Base-by-base conservation (phyloP, 192 early-diverging fungal species). In the Phycomyces nitens region DNA sequence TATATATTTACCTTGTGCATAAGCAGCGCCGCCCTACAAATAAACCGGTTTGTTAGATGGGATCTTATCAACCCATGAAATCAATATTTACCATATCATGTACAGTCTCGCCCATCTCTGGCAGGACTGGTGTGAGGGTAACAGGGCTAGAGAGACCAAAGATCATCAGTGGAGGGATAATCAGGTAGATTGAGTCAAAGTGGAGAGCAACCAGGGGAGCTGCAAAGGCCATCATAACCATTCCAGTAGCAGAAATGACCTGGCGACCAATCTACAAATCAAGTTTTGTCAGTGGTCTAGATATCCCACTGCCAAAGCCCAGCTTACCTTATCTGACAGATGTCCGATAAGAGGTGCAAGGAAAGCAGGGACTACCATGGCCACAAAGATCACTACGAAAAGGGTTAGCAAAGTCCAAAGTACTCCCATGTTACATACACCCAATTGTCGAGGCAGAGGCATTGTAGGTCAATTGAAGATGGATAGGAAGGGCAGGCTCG, bases 331-430 rank as follows among this genome's bases (percentile, higher is more conserved):
- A 60, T 82, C 83, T 7, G 79, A 73, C 14, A 79, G 39, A 44
- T 73, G 77, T 10, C 91, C 91, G 15, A 85, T 77, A 0, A 79
- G 18, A 5, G 87, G 85, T 3, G 80, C 70, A 29, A 89, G 62
- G 34, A 84, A 77, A 41, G 84, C 86, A 20, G 91, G 91, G 21
- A 90, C 69, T 5, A 90, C 83, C 49, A 92, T 78, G 1, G 87
- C 77, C 1, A 85, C 77, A 64, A 88, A 88, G 20, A 93, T 74
- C 10, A 89, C 69, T 70, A 44, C 49, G 10, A 54, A 39, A 47
- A 40, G 5, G 39, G n/a, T 50, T 44, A 74, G 70, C 16, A 10
- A 44, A 23, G 23, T 42, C 16, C 1, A 11, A 40, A 47, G 3
- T 47, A n/a, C 2, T 47, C 11, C 11, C 3, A 47, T 9, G 16